Evolutionary conservation across 2,329 filamentous ascomycete genomes (phyloP), one percentile per base, ranked within the genome.

Genomic region (Paracoccidioides lutzii): DNA sequence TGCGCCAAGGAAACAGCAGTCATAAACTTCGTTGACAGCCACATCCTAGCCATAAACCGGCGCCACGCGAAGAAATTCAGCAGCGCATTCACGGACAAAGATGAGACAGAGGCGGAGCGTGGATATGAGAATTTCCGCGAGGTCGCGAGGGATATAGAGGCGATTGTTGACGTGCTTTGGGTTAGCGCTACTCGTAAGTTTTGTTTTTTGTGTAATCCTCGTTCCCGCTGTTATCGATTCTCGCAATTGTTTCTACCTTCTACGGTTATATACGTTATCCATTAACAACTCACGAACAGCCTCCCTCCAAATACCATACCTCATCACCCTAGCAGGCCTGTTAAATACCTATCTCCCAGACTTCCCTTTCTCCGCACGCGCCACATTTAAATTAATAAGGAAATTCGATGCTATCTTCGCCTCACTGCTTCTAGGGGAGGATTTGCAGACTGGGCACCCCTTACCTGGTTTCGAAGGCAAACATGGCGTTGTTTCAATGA

Each of bases 331-430:
- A 50, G 88, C 88, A 0, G 79, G 85, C 53, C 78, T 90, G 57
- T 76, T 90, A 41, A 83, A 81, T 56, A 81, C 82, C 15, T 90
- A 87, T 67, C 77, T 95, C 3, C 75, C 82, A 3, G 80, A 83
- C 7, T 95, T 95, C 67, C 78, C 82, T 0, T 81, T 86, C 2
- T 75, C 80, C 0, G 83, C 87, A 0, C 76, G 75, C n/a, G 72
- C 82, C 1, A 85, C 87, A 0, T 90, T 96, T 64, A 70, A 76
- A 0, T 67, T 91, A 0, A 74, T 95, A 3, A 77, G 78, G 49
- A 96, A 94, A 69, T 75, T 96, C 22, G 91, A 96, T 65, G 81
- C 85, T 63, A 87, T 87, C 42, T 95, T 96, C 66, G 81, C 87
- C 1, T 88, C 85, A 57, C 74, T 96, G 8, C 67, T 95, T 1